Conservation (phyloP, 1,139 yeast species). For the Sugiyamaella grinbergsii region DNA sequence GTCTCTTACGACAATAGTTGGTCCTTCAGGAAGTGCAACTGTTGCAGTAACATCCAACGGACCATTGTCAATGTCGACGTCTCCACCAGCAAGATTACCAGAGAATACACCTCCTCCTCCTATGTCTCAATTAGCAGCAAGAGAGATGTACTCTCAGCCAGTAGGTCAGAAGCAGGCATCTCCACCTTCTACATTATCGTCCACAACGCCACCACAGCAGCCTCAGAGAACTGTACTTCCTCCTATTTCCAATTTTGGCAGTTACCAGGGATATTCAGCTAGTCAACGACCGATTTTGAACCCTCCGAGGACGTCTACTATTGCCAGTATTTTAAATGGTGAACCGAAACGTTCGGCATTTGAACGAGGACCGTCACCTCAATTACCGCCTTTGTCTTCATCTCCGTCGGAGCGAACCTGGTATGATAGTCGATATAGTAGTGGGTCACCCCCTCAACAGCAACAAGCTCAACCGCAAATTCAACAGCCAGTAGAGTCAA, state of each 20-base stretch:
- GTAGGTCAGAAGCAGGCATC: too few species aligned
- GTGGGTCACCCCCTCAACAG: constrained; percentile 12
- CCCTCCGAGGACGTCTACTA: constrained; percentile 28
- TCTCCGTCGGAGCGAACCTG: constrained; percentile 9
- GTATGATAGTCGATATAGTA: constrained; percentile 11
- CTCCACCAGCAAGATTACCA: constrained; percentile 20
- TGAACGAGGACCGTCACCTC: constrained; percentile 21
- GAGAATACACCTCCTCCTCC: constrained; percentile 22
- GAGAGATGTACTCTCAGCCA: constrained; percentile 14
- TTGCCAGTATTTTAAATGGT: constrained; percentile 29
- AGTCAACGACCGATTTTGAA: constrained; percentile 31
- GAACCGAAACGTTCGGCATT: constrained; percentile 19
- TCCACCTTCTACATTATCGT: constrained; percentile 11
- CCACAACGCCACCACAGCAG: constrained; percentile 8
- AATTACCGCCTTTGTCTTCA: constrained; percentile 16
- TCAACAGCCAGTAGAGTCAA: neutral
- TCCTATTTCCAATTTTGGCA: constrained; percentile 12
- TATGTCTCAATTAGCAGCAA: neutral
- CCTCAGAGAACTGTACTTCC: constrained; percentile 15
- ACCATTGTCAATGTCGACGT: constrained; percentile 1
- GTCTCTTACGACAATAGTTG: constrained; percentile 4
- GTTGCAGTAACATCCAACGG: neutral
- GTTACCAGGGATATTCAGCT: constrained; percentile 20
- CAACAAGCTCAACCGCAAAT: neutral
- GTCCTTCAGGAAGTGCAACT: constrained; percentile 1